Conservation (phyloP, 106 monocot genomes). For the Phalaenopsis aphrodite region DNA sequence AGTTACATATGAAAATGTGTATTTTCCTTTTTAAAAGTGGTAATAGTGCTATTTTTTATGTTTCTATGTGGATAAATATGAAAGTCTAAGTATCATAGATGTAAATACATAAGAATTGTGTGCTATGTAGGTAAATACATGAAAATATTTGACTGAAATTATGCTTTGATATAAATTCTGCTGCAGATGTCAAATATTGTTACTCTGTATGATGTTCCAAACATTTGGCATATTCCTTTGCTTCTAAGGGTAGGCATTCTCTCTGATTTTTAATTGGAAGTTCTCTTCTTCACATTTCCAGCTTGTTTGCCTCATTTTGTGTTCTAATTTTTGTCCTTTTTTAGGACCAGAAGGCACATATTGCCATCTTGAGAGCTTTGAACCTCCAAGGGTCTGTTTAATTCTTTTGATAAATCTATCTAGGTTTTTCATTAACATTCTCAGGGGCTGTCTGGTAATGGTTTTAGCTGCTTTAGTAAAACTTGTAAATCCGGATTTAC, state of each 20-base stretch:
- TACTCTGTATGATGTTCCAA: constrained; percentile 87
- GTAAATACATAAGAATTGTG: no score
- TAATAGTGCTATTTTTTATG: no score
- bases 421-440: not conserved
- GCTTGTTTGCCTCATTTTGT: not conserved
- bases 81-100: no score
- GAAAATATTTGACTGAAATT: constrained; percentile 1
- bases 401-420: constrained; percentile 8
- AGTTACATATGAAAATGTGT: no score
- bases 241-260: constrained; percentile 60
- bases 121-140: not conserved
- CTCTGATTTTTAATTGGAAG: not conserved
- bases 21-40: no score
- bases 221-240: constrained; percentile 92
- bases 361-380: constrained; percentile 65
- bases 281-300: not conserved
- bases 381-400: constrained; percentile 51
- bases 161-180: not conserved
- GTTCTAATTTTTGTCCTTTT: not conserved
- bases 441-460: no score
- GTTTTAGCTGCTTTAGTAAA: no score
- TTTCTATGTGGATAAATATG: no score
- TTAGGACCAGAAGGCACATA: constrained; percentile 89
- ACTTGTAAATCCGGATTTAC: no score
- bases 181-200: constrained; percentile 66